These are phyloP conservation scores for Chaetomium fimeti DNA, from an alignment of 495 filamentous ascomycete species.

Conservation along the genomic window DNA sequence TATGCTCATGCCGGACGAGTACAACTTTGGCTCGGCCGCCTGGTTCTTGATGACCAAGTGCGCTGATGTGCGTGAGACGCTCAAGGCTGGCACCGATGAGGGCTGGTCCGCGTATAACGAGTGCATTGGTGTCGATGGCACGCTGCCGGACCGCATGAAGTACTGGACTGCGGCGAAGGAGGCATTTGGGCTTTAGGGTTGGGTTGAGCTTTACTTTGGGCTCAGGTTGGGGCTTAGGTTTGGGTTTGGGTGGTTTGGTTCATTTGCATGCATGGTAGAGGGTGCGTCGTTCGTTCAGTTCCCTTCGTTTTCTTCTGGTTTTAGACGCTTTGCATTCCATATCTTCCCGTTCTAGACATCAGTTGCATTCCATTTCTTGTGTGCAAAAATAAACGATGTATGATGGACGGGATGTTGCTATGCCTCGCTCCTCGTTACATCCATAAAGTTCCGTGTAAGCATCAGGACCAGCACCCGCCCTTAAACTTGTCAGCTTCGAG, in stretches of 20 bases:
- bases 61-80: constrained; percentile 41
- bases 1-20: constrained; percentile 58
- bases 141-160: constrained; percentile 43
- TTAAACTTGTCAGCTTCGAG: constrained; percentile 17
- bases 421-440: not conserved
- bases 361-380: not conserved
- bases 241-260: too few species aligned
- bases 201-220: too few species aligned
- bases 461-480: not conserved
- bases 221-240: too few species aligned
- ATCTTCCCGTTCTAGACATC: too few species aligned
- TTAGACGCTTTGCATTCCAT: too few species aligned
- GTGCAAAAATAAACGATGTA: not conserved
- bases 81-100: constrained; percentile 52
- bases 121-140: constrained; percentile 58
- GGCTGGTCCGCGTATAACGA: constrained; percentile 64
- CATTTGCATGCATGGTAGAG: too few species aligned
- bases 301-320: too few species aligned
- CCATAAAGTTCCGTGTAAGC: not conserved
- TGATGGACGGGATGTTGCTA: not conserved
- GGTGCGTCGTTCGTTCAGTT: too few species aligned
- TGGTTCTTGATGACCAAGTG: constrained; percentile 77
- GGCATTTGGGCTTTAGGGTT: constrained; percentile 41
- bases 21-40: constrained; percentile 69
- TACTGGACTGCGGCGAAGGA: constrained; percentile 56